Conservation (phyloP, 2,329 filamentous ascomycete genomes). For the Dothistroma septosporum region DNA sequence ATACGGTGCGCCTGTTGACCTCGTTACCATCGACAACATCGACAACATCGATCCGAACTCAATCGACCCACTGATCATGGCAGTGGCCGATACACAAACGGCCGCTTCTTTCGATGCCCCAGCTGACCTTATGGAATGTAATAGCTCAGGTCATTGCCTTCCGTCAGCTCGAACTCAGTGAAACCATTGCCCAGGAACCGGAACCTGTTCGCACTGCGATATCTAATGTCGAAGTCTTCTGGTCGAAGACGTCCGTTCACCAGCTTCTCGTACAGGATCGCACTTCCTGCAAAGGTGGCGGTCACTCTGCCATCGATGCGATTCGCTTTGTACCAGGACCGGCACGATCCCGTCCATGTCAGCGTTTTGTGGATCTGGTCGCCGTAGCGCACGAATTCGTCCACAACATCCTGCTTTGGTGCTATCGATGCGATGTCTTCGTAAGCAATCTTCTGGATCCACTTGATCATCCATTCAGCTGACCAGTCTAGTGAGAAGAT, state of each 20-base stretch:
- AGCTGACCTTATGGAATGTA: conserved; percentile 8
- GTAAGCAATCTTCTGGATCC: conserved; percentile 32
- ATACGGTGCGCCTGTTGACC: not conserved
- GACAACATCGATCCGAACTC: not conserved
- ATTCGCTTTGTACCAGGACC: conserved; percentile 27
- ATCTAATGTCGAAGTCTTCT: conserved; percentile 48
- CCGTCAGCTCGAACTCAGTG: conserved; percentile 12
- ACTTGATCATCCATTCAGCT: conserved; percentile 46
- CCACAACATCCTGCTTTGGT: conserved; percentile 25
- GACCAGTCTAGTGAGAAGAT: conserved; percentile 23
- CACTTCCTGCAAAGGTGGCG: conserved; percentile 26
- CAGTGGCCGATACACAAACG: not conserved
- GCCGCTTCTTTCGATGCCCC: not conserved
- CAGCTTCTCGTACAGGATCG: conserved; percentile 25
- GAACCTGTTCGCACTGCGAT: conserved; percentile 43
- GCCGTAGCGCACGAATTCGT: conserved; percentile 30
- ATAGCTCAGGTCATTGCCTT: conserved; percentile 13
- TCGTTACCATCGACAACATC: not conserved
- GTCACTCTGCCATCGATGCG: conserved; percentile 20
- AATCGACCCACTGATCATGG: not conserved
- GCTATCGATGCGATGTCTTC: conserved; percentile 21
- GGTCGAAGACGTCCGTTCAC: conserved; percentile 37
- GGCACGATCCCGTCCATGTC: conserved; percentile 18
- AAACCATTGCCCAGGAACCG: conserved; percentile 47
- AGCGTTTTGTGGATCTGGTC: conserved; percentile 43